Percentiles rank a stretch among this genome's conserved stretches.
These are phyloP conservation scores for Tolypocladium cylindrosporum DNA, from an alignment of 2,329 filamentous ascomycete genomes.

Conservation along the genomic window DNA sequence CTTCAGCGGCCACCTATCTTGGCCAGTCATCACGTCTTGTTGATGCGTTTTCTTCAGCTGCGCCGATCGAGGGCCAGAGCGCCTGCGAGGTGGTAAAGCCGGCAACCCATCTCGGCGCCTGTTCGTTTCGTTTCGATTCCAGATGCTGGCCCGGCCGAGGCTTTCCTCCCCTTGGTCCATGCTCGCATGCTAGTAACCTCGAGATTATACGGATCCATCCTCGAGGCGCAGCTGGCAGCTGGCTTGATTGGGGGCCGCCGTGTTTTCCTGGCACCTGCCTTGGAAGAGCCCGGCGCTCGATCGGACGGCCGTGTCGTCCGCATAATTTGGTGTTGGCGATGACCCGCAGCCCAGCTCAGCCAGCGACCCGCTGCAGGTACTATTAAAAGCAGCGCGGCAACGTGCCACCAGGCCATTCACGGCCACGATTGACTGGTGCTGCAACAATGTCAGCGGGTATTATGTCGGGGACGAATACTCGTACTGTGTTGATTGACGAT, in stretches of 20 bases:
- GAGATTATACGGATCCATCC: not conserved
- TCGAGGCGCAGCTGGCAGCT: not conserved
- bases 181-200: not conserved
- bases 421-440: not conserved
- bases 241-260: not conserved
- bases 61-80: not conserved
- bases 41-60: not conserved
- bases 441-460: too few relatives aligned
- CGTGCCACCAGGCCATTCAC: not conserved
- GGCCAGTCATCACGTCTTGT: not conserved
- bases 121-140: not conserved
- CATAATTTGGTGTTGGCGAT: not conserved
- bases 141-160: not conserved
- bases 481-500: not conserved
- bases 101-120: not conserved
- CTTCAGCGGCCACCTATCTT: not conserved
- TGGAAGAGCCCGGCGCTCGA: not conserved
- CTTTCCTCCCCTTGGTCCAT: not conserved
- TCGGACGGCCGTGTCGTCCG: not conserved
- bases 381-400: not conserved
- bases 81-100: not conserved
- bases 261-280: not conserved
- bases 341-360: not conserved
- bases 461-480: too few relatives aligned
- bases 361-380: not conserved